Conservation (phyloP, 306 rosid genomes). For the Rubus parviflorus region DNA sequence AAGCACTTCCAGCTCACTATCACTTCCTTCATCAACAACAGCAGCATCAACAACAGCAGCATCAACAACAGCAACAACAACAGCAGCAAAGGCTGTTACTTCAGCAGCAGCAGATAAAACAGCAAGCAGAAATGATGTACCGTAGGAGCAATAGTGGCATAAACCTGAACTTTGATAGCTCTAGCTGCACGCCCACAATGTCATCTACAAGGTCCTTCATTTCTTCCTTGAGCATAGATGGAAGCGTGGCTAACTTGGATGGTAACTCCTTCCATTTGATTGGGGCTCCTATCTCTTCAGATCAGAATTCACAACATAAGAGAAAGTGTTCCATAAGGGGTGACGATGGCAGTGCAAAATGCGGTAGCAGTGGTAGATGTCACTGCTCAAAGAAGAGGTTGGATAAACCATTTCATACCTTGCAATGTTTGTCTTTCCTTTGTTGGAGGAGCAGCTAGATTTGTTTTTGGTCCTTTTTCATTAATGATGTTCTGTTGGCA, state of each 20-base stretch:
- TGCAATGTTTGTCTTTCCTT: constrained; percentile 12
- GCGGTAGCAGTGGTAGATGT: constrained; percentile 84
- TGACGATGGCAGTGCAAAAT: constrained; percentile 85
- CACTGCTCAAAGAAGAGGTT: constrained; percentile 99
- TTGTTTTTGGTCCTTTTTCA: constrained; percentile 2
- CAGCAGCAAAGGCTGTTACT: constrained; percentile 63
- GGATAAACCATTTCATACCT: constrained; percentile 3
- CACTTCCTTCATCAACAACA: constrained; percentile 62
- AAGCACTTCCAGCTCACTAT: constrained; percentile 49
- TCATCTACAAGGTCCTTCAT: constrained; percentile 91
- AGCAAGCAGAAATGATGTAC: constrained; percentile 74
- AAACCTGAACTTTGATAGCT: constrained; percentile 80
- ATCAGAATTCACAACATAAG: constrained; percentile 85
- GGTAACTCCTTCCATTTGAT: constrained; percentile 79
- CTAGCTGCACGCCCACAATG: constrained; percentile 92
- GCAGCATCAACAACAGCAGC: constrained; percentile 31
- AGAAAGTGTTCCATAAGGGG: constrained; percentile 85
- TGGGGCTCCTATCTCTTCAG: constrained; percentile 76
- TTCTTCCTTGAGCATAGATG: constrained; percentile 93
- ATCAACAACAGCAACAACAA: constrained; percentile 42
- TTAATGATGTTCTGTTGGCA: constrained; percentile 29
- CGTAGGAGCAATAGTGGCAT: constrained; percentile 73
- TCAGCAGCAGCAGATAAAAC: constrained; percentile 67
- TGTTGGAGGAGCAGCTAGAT: constrained; percentile 8
- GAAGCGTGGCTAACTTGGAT: constrained; percentile 84